phyloP scores from a whole-genome alignment of 2,329 filamentous ascomycete species.

The Scedosporium apiospermum region DNA sequence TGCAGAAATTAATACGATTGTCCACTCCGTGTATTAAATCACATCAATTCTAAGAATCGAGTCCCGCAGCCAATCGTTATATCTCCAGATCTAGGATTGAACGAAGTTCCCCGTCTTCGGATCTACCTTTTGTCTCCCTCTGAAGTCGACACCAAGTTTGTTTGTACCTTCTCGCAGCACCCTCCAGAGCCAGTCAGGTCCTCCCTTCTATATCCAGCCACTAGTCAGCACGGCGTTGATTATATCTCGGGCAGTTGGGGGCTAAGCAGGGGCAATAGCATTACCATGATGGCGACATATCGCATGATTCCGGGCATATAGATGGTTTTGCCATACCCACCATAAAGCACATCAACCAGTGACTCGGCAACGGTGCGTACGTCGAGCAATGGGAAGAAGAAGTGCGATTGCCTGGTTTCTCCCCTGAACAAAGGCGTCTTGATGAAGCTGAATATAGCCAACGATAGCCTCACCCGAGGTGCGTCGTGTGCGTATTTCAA shows the following conservation, averaged over 20 bases:
- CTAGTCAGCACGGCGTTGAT: too few relatives aligned
- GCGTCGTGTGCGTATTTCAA: slow-evolving; percentile 42
- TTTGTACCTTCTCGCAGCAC: not conserved
- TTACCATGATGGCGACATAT: not conserved
- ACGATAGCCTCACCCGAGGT: slow-evolving; percentile 32
- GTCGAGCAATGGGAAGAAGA: slow-evolving; percentile 4
- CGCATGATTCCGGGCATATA: slow-evolving; percentile 1
- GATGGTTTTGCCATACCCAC: not conserved
- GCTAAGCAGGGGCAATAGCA: too few relatives aligned
- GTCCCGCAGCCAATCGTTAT: too few relatives aligned
- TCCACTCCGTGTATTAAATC: too few relatives aligned
- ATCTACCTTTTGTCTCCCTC: not conserved
- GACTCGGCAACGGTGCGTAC: not conserved
- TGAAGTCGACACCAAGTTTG: not conserved
- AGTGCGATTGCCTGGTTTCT: slow-evolving; percentile 8
- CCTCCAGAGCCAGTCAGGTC: not conserved
- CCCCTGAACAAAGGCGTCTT: slow-evolving; percentile 30
- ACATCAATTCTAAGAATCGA: too few relatives aligned
- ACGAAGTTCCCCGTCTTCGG: not conserved
- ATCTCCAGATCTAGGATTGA: too few relatives aligned
- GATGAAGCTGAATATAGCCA: slow-evolving; percentile 28
- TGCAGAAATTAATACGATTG: too few relatives aligned
- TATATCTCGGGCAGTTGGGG: too few relatives aligned
- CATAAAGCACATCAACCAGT: slow-evolving; percentile 4
- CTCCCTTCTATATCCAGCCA: not conserved